Conservation (phyloP, 768 basidiomycete species). For the Suillus hirtellus region DNA sequence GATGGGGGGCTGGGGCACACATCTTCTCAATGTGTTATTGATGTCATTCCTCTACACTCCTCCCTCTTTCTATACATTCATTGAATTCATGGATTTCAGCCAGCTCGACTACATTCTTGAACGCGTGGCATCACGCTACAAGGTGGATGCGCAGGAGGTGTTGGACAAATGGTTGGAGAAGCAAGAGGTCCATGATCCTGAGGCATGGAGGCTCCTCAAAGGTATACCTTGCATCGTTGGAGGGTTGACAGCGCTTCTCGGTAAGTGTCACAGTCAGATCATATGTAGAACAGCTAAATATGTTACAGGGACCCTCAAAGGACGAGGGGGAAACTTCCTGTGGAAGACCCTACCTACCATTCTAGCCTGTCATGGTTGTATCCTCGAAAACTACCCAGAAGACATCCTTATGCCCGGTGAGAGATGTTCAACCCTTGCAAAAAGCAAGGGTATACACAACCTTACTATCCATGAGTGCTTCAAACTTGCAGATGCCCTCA, state of each 20-base stretch:
- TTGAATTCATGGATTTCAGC: background rate
- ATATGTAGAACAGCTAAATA: background rate
- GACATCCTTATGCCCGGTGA: constrained; percentile 1
- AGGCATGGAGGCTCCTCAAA: background rate
- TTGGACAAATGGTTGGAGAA: background rate
- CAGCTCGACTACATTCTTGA: background rate
- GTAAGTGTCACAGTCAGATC: background rate
- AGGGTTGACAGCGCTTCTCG: background rate
- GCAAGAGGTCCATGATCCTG: background rate
- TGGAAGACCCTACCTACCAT: constrained; percentile 1
- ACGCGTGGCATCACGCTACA: background rate
- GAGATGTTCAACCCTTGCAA: background rate
- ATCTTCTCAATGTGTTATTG: no score
- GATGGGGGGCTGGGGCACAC: background rate
- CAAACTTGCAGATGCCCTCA: background rate
- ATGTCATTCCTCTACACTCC: background rate
- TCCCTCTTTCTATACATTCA: background rate
- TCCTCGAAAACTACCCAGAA: background rate
- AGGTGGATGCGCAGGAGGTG: background rate
- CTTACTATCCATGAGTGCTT: background rate
- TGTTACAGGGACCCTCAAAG: background rate
- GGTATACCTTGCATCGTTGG: background rate
- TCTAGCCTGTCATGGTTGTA: background rate
- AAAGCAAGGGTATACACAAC: constrained; percentile 6
- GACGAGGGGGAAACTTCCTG: background rate